Percentiles rank a stretch among this genome's conserved stretches.
phyloP scores from a whole-genome alignment of 225 moss, liverwort and hornwort species.

The Pseudoscleropodium purum region DNA sequence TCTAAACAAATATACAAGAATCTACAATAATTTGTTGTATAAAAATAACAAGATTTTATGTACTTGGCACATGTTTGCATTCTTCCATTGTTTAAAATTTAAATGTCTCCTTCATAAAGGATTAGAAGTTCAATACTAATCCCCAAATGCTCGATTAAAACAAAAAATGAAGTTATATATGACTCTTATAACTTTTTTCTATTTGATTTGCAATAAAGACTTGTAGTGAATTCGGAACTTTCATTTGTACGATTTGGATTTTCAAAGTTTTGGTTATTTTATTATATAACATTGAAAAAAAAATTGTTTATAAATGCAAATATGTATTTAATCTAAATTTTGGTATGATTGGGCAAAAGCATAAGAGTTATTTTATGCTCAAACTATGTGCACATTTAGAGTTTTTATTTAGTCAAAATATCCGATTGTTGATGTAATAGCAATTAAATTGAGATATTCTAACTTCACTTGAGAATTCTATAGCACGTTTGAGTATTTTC shows the following conservation, averaged over 20 bases:
- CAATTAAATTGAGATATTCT: not conserved
- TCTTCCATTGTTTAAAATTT: not conserved
- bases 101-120: not conserved
- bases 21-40: too few species aligned
- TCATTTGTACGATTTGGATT: not conserved
- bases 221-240: too few species aligned
- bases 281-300: not conserved
- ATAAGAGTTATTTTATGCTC: not conserved
- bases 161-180: not conserved
- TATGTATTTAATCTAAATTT: not conserved
- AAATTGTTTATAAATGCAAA: not conserved
- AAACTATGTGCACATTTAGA: not conserved
- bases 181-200: not conserved
- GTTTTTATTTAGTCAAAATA: not conserved
- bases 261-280: not conserved
- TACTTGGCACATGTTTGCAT: too few species aligned
- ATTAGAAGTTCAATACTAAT: not conserved
- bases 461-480: not conserved
- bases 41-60: too few species aligned
- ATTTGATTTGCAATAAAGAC: not conserved
- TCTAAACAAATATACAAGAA: too few species aligned
- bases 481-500: not conserved
- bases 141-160: not conserved
- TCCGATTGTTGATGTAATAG: not conserved
- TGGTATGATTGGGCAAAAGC: not conserved